phyloP scores from a whole-genome alignment of 768 basidiomycete genomes.

The Russula abietina region DNA sequence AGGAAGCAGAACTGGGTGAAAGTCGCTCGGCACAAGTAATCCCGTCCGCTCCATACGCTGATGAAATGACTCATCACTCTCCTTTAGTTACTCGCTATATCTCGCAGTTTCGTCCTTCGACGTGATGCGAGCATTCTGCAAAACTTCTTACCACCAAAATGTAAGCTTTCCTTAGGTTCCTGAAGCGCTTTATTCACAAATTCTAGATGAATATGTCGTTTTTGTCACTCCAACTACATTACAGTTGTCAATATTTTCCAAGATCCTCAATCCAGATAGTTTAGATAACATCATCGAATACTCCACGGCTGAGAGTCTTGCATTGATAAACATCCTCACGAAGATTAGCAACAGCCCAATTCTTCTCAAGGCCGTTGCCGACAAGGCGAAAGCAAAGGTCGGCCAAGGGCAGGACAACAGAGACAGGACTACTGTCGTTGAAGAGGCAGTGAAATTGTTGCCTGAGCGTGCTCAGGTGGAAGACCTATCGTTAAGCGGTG shows the following conservation, averaged over 20 bases:
- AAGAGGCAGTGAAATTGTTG: conserved; percentile 55
- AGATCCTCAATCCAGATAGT: conserved; percentile 65
- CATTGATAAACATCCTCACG: conserved; percentile 70
- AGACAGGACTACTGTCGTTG: conserved; percentile 45
- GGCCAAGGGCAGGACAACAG: conserved; percentile 32
- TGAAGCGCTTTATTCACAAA: not conserved
- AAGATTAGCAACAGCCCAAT: conserved; percentile 94
- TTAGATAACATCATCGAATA: conserved; percentile 63
- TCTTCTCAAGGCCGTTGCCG: conserved; percentile 71
- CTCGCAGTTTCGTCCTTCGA: conserved; percentile 85
- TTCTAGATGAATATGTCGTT: conserved; percentile 93
- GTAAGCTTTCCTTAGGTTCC: conserved; percentile 40
- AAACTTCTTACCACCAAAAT: conserved; percentile 85
- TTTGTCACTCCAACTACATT: conserved; percentile 85
- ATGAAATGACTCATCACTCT: not conserved
- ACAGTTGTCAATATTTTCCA: conserved; percentile 73
- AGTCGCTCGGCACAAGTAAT: conserved; percentile 70
- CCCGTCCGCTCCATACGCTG: not conserved
- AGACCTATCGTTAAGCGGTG: conserved; percentile 79
- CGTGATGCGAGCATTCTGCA: conserved; percentile 78
- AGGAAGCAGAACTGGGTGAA: conserved; percentile 73
- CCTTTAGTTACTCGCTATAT: conserved; percentile 58
- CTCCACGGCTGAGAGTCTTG: conserved; percentile 70
- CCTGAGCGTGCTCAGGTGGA: conserved; percentile 56
- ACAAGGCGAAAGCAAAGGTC: conserved; percentile 46